Evolutionary conservation across 116 monocot genomes (phyloP), one percentile per base, ranked within the genome.

Genomic region (Papilionanthe hybrid): DNA sequence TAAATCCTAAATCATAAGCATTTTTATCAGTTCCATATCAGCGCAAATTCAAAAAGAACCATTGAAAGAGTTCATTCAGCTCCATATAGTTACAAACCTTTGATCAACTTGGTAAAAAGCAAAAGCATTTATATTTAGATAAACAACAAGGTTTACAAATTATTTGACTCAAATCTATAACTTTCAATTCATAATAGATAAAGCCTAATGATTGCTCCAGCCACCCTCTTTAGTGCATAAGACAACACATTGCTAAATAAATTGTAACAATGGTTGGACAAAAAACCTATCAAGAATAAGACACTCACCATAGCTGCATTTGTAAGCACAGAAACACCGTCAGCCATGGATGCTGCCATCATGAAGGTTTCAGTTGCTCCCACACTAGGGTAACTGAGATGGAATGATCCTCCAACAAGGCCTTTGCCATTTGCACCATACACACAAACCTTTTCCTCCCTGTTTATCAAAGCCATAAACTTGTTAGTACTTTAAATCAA

Each of bases 271-370:
- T 69, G 69, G 69, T 73, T 73, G 9, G 32, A 20, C n/a, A 27
- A 10, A 42, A 79, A 18, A 45, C 28, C 11, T 48, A 55, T 8
- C 6, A 32, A 5, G 18, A 9, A 55, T 37, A 45, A 72, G 47
- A 20, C 11, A 60, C 75, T 57, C 57, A 88, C 88, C 81, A 43
- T 45, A 30, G 88, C 88, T 27, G 76, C 88, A 79, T 88, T 88
- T 47, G 86, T 75, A 22, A 88, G 83, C 30, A 85, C 81, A n/a
- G 88, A 77, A 5, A 58, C 66, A 42, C 88, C 88, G 7, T 86
- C 86, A 19, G 88, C 83, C 69, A 88, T 69, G 10, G 83, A 67
- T 67, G 88, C 88, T 30, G 85, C 88, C 88, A 86, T 88, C 86
- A 88, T 86, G 10, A 85, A 83, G 55, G 85, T 86, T 77, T 88